Base-by-base conservation (phyloP, 2,329 filamentous ascomycete genomes). In the Cytospora schulzeri region DNA sequence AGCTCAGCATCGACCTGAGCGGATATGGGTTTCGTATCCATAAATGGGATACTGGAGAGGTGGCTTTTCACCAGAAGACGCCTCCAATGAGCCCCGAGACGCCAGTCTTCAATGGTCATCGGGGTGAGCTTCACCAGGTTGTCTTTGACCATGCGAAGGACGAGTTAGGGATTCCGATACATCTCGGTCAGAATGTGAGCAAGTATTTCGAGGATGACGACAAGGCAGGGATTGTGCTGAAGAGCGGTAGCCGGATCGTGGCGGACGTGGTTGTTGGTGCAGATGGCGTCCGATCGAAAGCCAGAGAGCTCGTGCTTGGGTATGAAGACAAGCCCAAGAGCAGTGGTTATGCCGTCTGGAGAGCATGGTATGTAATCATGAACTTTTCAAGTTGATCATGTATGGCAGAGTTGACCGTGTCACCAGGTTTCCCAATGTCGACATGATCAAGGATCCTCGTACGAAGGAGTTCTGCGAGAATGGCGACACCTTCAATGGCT, bases 21-120 rank as follows among this genome's bases (percentile, higher is more conserved):
- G 70, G 74, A 0, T 83, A 87, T 65, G 85, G 85, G 51, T 88
- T 88, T 75, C 82, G 83, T 56, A 87, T 88, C 62, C 85, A 87
- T 73, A 88, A 87, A 68, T 87, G 79, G 66, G 85, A 85, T 33
- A 81, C 80, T 0, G 85, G 85, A 38, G 85, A 88, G 71, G 79
- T 87, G 14, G 80, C 88, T 26, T 80, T 83, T 62, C 85, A 86
- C 64, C 86, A 88, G 64, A 73, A 70, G 54, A 79, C 78, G 0
- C 81, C 82, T 3, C 70, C 76, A 1, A 74, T 74, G 38, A 73
- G 80, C 35, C 76, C 76, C 1, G 79, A 82, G 19, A 79, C 81
- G 15, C 85, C 85, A 0, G 80, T 83, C 12, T 83, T 87, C 70
- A 87, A 88, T 58, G 85, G 85, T 0, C 85, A 88, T 68, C 74